Evolutionary conservation across 306 rosid genomes (phyloP).

Genomic region (cucumber (Cucumis sativus)): Cucumber_9930_V3 NC_026660.2:28682001-28682500

Average conservation of each 20-base stretch:
- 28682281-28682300: not conserved
- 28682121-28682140: not conserved
- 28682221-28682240: not conserved
- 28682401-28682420: constrained; percentile 23
- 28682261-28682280: not conserved
- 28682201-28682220: not conserved
- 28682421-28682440: constrained; percentile 4
- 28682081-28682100: not conserved
- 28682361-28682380: constrained; percentile 62
- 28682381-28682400: constrained; percentile 94
- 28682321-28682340: not conserved
- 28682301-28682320: not conserved
- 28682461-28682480: not conserved
- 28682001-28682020: not conserved
- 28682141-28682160: not conserved
- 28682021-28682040: not conserved
- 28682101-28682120: not conserved
- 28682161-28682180: not conserved
- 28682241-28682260: not conserved
- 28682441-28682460: not conserved
- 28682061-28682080: not conserved
- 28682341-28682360: constrained; percentile 79
- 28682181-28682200: not conserved
- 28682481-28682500: constrained; percentile 63
- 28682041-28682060: not conserved